Evolutionary conservation across 345 rosid species (phyloP).

Genomic region (Populus pruinosa): DNA sequence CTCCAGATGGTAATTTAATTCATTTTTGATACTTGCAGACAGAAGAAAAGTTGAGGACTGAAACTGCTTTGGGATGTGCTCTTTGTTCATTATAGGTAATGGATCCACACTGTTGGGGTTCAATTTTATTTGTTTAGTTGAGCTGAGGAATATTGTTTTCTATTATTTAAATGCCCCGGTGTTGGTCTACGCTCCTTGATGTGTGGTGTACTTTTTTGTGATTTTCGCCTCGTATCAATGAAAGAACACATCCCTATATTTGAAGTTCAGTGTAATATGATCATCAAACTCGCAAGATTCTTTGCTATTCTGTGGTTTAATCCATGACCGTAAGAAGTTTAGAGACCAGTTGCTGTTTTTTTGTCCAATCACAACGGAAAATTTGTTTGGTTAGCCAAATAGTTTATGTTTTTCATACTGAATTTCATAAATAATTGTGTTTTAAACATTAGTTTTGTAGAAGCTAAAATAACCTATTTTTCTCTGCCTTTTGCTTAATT

Average conservation of each 20-base stretch:
- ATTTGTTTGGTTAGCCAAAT: too few relatives aligned
- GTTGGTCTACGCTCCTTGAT: slow-evolving; percentile 12
- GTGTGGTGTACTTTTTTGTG: slow-evolving; percentile 6
- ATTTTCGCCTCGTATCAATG: slow-evolving; percentile 30
- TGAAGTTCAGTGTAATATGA: slow-evolving; percentile 2
- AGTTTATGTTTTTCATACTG: too few relatives aligned
- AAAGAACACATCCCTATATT: slow-evolving; percentile 32
- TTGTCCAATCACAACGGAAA: too few relatives aligned
- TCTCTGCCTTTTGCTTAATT: too few relatives aligned
- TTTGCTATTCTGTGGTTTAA: not conserved
- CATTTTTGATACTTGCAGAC: slow-evolving; percentile 29
- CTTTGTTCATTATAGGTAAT: slow-evolving; percentile 25
- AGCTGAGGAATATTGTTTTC: slow-evolving; percentile 17
- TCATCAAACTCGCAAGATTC: not conserved
- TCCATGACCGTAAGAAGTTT: not conserved
- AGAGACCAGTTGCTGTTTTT: not conserved
- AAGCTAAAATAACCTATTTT: too few relatives aligned
- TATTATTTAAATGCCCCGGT: slow-evolving; percentile 2
- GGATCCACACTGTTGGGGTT: slow-evolving; percentile 22
- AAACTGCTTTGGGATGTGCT: slow-evolving; percentile 37
- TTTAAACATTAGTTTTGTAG: too few relatives aligned
- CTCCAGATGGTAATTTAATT: not conserved
- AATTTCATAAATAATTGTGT: too few relatives aligned
- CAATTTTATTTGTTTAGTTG: slow-evolving; percentile 20
- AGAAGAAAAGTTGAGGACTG: slow-evolving; percentile 36